Base-by-base conservation (phyloP, 2,329 filamentous ascomycete species). In the Colletotrichum chrysophilum region DNA sequence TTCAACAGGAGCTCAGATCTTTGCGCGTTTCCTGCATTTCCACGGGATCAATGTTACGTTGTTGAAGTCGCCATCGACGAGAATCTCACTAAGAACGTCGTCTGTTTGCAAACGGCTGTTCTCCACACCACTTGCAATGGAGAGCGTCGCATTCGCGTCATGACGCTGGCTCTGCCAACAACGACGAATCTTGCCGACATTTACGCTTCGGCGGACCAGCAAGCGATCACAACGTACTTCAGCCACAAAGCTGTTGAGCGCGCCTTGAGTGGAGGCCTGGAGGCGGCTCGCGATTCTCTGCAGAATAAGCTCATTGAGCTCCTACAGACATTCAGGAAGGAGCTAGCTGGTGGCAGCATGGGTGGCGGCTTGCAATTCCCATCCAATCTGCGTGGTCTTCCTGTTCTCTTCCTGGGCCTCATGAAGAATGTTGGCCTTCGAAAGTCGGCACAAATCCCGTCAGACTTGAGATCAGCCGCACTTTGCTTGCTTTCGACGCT, bases 41-140 rank as follows among this genome's bases (percentile, higher is more conserved):
- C 97, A 36, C 94, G 97, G 82, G 97, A 99, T 81, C 97, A 99
- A 85, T 96, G 95, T 78, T 98, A 98, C 83, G 97, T 98, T 58
- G 96, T 99, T 24, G 97, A 99, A 85, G 97, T 99, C 71, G 96
- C 97, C 16, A 98, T 99, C 79, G 97, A 99, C 80, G 97, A 99
- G 87, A 97, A 92, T 43, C 89, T 99, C 76, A 95, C 93, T 62
- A 98, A 98, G 88, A 95, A 95, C 60, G 94, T 98, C 78, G 94
- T 98, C 61, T 98, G 96, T 85, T 89, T 98, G 87, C 96, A 99
- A 86, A 94, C 96, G 16, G 97, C 97, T 67, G 96, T 99, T 12
- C 90, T 99, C 36, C 97, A 99, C 85, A 99, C 97, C 2, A 99
- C 96, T 2, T 98, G 96, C 88, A 98, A 98, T 81, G 97, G 97